Evolutionary conservation across 805 yeast species (phyloP), one percentile per base, ranked within the genome.

Genomic region (Metschnikowia anglica): DNA sequence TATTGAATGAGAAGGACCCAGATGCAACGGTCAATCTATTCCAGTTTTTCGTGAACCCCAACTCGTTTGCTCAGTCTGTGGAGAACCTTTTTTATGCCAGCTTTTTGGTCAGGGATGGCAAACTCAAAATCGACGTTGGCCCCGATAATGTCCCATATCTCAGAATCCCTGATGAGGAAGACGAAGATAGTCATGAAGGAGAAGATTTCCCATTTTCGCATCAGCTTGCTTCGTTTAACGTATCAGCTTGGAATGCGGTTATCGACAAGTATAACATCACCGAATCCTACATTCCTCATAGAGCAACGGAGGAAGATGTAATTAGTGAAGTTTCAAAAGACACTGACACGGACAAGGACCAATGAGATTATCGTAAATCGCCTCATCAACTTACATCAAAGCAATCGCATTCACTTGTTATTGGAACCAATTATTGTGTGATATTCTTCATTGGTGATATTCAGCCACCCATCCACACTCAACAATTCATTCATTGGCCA

Each of bases 11-110:
- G 6, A 57, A 51, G 16, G 48, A 58, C 15, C 67, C 63, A 32
- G 58, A 60, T 7, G 46, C 41, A 1, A 70, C 70, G 7, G 70
- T 88, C 7, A 78, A 79, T 41, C 66, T 89, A 34, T 87, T 79
- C 56, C 68, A 72, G 47, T 82, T 85, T 52, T 76, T 87, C 38
- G 68, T 90, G 15, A 81, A 91, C 58, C 96, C 97, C 0, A 48
- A 65, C 12, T 83, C 91, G 5, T 90, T 83, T 61, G 70, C 85
- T 1, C 89, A 83, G 58, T 77, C 89, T 1, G 81, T 90, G 2
- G 97, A 91, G 60, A 88, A 88, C 57, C 63, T 91, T 54, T 90
- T 90, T 55, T 86, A 82, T 55, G 74, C 87, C 0, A 85, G 96
- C 58, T 89, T 90, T 55, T 65, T 91, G 34, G 77, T 88, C 2